Base-by-base conservation (phyloP, 345 rosid genomes). In the Erodium maritimum region DNA sequence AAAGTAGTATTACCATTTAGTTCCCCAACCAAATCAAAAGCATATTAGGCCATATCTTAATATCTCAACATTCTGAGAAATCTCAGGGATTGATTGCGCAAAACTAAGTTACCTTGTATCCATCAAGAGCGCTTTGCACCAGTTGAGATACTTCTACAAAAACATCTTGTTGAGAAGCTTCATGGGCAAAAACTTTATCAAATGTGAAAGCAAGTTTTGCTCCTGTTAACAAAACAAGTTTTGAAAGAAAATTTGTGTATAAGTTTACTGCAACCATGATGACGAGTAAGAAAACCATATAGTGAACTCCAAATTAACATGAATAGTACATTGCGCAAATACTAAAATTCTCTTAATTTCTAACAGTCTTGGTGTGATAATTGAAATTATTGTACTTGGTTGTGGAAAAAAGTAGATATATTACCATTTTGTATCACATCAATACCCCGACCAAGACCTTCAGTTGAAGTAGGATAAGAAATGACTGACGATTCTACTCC, bases 101-200 rank as follows among this genome's bases (percentile, higher is more conserved):
- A 11, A 19, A 13, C 18, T 55, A 54, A 55, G 25, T 68, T 51
- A 89, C 97, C 97, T 93, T 93, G 50, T 93, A 93, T 54, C 99
- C 97, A 67, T 93, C 99, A 48, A 93, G 83, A 19, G 99, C 99
- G 58, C 99, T 93, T 65, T 93, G 99, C 46, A 87, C 87, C 57
- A 89, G 68, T 71, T 93, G 99, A 10, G 99, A 89, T 65, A 93
- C 85, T 73, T 93, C 99, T 14, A 77, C 78, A 73, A 93, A 93
- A 6, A 93, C 91, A 65, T 85, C 88, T 63, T 87, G 79, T 58
- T 93, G 99, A 34, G 94, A 82, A 60, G 95, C 86, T 52, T 84
- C 94, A 7, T 82, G 96, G 62, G 64, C 73, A 45, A 93, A 93
- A 55, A 93, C 99, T 65, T 93, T 89, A 70, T 93, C 99, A 69